Evolutionary conservation across 2,329 filamentous ascomycete species (phyloP), one percentile per base, ranked within the genome.

Genomic region (Trichoderma sp.): DNA sequence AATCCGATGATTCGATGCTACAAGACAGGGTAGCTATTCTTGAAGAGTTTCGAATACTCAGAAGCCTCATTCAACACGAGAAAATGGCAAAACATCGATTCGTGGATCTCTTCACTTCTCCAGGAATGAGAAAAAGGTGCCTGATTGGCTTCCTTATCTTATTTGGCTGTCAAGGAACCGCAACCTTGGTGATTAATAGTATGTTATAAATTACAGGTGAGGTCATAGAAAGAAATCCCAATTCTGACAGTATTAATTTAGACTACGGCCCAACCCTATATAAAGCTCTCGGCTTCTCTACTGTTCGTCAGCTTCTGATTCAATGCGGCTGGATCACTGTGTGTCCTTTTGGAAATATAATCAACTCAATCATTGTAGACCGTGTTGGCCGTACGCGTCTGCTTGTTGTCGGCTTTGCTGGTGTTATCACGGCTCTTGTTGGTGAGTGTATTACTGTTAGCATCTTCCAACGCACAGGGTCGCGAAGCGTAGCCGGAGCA

Each of bases 211-310:
- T 19, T 17, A 29, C 2, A 10, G 5, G 27, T 3, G 6, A 32
- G 29, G 1, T 7, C 2, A 5, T 8, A 7, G 13, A 58, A 29
- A 29, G 4, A 5, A 45, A 45, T 45, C 19, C 37, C 10, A 45
- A 45, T 45, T 29, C 37, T 59, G 2, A 59, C 25, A 13, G 9
- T 32, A 19, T 22, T 2, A 1, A 6, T 29, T 15, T 39, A 59
- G 57, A 59, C 3, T 59, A 59, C n/a, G 57, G 57, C 37, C 57
- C 57, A 29, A 59, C 57, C 5, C 57, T 59, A 45, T 59, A 59
- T n/a, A 59, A 59, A 19, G 57, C 57, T 22, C 57, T 59, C 25
- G 57, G 57, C 17, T 59, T 59, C 57, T 45, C 57, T 3, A 59
- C 57, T 17, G 57, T 59, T 13, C 27, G 37, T 19, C 57, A 59